Percentiles rank a stretch among this genome's conserved stretches.
Conservation (phyloP, 2,329 filamentous ascomycete genomes). For the Fusarium sp. region DNA sequence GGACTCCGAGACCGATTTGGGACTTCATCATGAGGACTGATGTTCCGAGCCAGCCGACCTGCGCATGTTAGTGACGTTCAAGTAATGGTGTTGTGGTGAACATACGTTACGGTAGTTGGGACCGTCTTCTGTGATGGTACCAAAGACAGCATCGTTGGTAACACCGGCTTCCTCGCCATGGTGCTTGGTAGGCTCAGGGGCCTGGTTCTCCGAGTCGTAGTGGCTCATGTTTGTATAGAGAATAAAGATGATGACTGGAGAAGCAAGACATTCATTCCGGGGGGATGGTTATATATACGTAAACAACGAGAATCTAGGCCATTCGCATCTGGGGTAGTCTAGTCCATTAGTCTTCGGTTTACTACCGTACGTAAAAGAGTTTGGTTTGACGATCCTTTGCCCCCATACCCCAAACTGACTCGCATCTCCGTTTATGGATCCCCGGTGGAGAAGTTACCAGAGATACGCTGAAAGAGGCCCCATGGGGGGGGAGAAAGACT, state of each 20-base stretch:
- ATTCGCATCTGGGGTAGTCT: slow-evolving; percentile 21
- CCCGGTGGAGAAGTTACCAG: slow-evolving; percentile 5
- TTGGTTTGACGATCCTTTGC: slow-evolving; percentile 25
- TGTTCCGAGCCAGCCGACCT: slow-evolving; percentile 60
- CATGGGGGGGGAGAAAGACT: slow-evolving; percentile 13
- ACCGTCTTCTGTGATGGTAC: slow-evolving; percentile 47
- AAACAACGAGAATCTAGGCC: neutral
- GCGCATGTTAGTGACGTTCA: slow-evolving; percentile 25
- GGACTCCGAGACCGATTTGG: slow-evolving; percentile 59
- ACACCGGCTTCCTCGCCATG: slow-evolving; percentile 10
- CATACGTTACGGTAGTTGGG: slow-evolving; percentile 51
- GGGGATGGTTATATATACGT: slow-evolving; percentile 27
- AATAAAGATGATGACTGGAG: neutral
- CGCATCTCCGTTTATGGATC: slow-evolving; percentile 36
- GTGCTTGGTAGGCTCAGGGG: slow-evolving; percentile 17
- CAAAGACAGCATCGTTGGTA: slow-evolving; percentile 49
- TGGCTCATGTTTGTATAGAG: slow-evolving; percentile 23
- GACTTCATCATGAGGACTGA: slow-evolving; percentile 61
- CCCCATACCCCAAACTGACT: slow-evolving; percentile 37
- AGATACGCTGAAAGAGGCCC: slow-evolving; percentile 15
- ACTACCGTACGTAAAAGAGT: slow-evolving; percentile 26
- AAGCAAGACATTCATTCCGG: slow-evolving; percentile 7
- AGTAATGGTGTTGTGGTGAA: neutral
- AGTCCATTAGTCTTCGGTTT: neutral
- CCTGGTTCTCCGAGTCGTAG: slow-evolving; percentile 34